Percentiles rank a stretch among this genome's conserved stretches.
Conservation (phyloP, 768 basidiomycete genomes). For the Pleurotus tuber-regium region DNA sequence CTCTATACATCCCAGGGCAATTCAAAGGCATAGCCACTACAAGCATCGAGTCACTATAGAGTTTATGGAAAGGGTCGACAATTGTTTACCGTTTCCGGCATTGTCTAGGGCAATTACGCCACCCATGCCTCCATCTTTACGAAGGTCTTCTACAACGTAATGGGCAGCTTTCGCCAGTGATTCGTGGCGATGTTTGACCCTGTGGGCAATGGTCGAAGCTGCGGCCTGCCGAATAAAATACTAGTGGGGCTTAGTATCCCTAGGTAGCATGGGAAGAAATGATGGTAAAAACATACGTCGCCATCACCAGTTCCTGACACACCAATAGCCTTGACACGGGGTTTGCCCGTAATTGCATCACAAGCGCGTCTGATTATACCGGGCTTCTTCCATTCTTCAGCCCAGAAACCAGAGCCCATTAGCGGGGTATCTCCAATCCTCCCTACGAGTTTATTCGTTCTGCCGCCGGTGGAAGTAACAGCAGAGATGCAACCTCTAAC, state of each 20-base stretch:
- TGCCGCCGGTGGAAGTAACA: slow-evolving; percentile 79
- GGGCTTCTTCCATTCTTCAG: slow-evolving; percentile 64
- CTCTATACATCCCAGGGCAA: slow-evolving; percentile 81
- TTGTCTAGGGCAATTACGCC: slow-evolving; percentile 75
- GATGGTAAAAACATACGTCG: slow-evolving; percentile 49
- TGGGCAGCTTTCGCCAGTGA: slow-evolving; percentile 53
- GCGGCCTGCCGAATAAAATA: slow-evolving; percentile 75
- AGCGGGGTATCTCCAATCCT: slow-evolving; percentile 81
- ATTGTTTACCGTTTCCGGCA: slow-evolving; percentile 67
- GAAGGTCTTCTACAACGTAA: slow-evolving; percentile 56
- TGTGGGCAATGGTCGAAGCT: slow-evolving; percentile 61
- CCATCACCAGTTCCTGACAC: slow-evolving; percentile 87
- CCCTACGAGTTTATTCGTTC: slow-evolving; percentile 81
- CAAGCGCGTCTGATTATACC: slow-evolving; percentile 33
- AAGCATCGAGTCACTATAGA: too few relatives aligned
- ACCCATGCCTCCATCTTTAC: slow-evolving; percentile 59
- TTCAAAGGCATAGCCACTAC: slow-evolving; percentile 74
- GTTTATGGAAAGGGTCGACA: too few relatives aligned
- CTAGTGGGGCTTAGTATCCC: slow-evolving; percentile 31
- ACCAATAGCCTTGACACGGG: slow-evolving; percentile 51
- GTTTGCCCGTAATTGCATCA: slow-evolving; percentile 32
- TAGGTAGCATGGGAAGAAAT: slow-evolving; percentile 3
- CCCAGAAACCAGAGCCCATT: slow-evolving; percentile 82
- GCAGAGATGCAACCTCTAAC: slow-evolving; percentile 67
- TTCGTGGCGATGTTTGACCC: slow-evolving; percentile 61